phyloP scores from a whole-genome alignment of 2,329 filamentous ascomycete genomes.

The Botrytis hyacinthi region DNA sequence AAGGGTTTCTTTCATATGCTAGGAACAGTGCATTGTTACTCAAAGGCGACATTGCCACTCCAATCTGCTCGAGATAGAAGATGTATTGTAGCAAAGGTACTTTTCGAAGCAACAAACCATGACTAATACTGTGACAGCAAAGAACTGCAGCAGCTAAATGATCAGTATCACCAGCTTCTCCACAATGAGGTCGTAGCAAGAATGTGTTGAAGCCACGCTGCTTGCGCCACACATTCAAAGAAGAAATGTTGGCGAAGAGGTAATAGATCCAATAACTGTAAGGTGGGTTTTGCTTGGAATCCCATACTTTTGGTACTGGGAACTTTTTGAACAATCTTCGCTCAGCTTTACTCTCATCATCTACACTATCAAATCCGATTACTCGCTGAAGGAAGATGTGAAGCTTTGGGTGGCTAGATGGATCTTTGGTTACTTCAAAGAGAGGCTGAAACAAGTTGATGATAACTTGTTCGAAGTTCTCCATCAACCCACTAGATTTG shows the following conservation, averaged over 20 bases:
- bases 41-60: slow-evolving; percentile 98
- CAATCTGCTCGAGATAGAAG: slow-evolving; percentile 97
- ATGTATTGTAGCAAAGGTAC: slow-evolving; percentile 94
- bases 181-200: slow-evolving; percentile 87
- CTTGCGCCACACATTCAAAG: slow-evolving; percentile 87
- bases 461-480: slow-evolving; percentile 85
- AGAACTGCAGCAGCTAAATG: slow-evolving; percentile 89
- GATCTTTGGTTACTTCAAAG: slow-evolving; percentile 90
- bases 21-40: slow-evolving; percentile 97
- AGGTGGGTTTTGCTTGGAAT: slow-evolving; percentile 89
- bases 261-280: slow-evolving; percentile 99
- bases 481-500: slow-evolving; percentile 83
- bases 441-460: slow-evolving; percentile 89
- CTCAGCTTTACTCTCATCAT: slow-evolving; percentile 97
- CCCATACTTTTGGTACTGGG: slow-evolving; percentile 84
- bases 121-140: slow-evolving; percentile 95
- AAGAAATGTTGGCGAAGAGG: slow-evolving; percentile 89
- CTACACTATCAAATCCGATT: slow-evolving; percentile 95
- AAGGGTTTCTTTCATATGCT: slow-evolving; percentile 95
- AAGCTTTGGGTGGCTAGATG: slow-evolving; percentile 82
- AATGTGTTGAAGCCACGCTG: slow-evolving; percentile 95
- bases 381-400: slow-evolving; percentile 94
- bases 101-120: slow-evolving; percentile 88
- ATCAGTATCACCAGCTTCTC: slow-evolving; percentile 94
- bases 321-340: slow-evolving; percentile 94